A percentile compares a stretch with the other conserved stretches of the same genome.
Evolutionary conservation across 352 stramenopile genomes (phyloP).

Genomic region (Globisporangium radiosum): DNA sequence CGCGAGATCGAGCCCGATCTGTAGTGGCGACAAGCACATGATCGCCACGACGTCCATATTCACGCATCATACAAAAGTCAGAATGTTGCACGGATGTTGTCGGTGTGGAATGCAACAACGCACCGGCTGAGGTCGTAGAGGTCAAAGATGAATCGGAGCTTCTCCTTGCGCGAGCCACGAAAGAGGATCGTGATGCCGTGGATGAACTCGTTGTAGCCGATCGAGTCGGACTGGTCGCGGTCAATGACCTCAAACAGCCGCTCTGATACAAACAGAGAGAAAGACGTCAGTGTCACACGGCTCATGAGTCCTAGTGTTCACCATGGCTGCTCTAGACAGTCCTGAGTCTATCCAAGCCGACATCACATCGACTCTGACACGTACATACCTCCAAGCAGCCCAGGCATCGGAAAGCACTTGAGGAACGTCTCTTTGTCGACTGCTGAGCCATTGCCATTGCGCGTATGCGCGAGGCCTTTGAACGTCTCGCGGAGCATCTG

Average conservation of each 20-base stretch:
- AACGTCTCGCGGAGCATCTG: slow-evolving; percentile 74
- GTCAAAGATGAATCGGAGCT: slow-evolving; percentile 92
- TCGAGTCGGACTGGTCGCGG: slow-evolving; percentile 79
- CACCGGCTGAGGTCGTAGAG: slow-evolving; percentile 89
- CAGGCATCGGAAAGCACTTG: slow-evolving; percentile 90
- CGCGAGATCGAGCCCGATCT: slow-evolving; percentile 84
- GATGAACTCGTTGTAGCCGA: slow-evolving; percentile 92
- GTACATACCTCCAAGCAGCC: slow-evolving; percentile 68
- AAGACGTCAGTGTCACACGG: no score
- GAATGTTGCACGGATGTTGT: background rate
- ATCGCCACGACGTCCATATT: background rate
- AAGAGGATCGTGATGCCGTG: slow-evolving; percentile 83
- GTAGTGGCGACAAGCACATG: background rate
- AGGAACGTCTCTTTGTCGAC: slow-evolving; percentile 93
- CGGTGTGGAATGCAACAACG: background rate
- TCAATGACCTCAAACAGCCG: slow-evolving; percentile 91
- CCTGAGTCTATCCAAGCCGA: background rate
- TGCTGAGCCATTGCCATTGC: slow-evolving; percentile 34
- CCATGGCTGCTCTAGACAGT: background rate
- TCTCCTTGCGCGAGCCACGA: slow-evolving; percentile 83
- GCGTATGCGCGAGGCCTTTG: slow-evolving; percentile 56
- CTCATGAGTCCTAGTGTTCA: no score
- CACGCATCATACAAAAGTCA: background rate
- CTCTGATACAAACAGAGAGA: slow-evolving; percentile 28
- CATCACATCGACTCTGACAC: background rate